Evolutionary conservation across 139 green algal genomes (phyloP), one percentile per base, ranked within the genome.

Genomic region (Trebouxia sp.): DNA sequence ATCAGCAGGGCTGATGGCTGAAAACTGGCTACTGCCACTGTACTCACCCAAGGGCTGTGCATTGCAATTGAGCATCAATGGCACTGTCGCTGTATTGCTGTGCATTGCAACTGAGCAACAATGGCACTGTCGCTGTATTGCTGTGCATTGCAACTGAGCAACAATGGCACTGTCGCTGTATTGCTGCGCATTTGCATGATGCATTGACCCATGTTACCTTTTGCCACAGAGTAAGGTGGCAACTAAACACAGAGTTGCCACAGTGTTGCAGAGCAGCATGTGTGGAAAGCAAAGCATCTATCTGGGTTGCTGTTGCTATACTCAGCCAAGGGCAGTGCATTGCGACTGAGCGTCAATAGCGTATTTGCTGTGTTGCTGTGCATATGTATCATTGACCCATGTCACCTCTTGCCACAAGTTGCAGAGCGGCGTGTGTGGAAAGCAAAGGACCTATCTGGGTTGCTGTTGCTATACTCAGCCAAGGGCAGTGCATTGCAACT

Each of bases 21-120:
- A n/a, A n/a, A n/a, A n/a, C n/a, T n/a, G 95, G 6, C 84, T 97
- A 81, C 90, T 99, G 82, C 91, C 99, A 82, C 86, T 99, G 58
- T 88, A 87, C 42, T 86, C 43, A 11, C 65, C 78, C 65, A 66
- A 51, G 32, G 65, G 65, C 78, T n/a, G 48, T 17, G 17, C 15
- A n/a, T 17, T 14, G 48, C 48, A n/a, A n/a, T 58, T 58, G 48
- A 58, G 14, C 15, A 17, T 58, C 48, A 58, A 58, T 58, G 48
- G 48, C 48, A 17, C 17, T n/a, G 14, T 17, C 32, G 58, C 58
- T 72, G 58, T 15, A 30, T n/a, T 20, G 65, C 32, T 76, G 32
- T 24, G 65, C 11, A 58, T 17, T 14, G 48, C 17, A n/a, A 17
- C 17, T 14, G 17, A n/a, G 14, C 17, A n/a, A 17, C 48, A 17